Percentiles rank a stretch among this genome's conserved stretches.
Conservation (phyloP, 805 yeast genomes). For the Candida dendrica region DNA sequence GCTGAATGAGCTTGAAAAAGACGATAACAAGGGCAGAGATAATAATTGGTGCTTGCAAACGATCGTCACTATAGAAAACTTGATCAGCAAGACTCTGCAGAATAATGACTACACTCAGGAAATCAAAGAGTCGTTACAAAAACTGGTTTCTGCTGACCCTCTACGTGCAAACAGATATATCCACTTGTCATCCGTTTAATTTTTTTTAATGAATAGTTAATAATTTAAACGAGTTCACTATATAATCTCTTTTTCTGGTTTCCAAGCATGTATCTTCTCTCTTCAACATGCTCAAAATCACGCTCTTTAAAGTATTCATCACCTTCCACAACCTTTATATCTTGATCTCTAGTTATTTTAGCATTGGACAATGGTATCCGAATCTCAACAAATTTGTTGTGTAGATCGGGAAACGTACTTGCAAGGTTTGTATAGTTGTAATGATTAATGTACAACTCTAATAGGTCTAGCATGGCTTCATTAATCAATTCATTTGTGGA, state of each 20-base stretch:
- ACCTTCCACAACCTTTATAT: conserved; percentile 23
- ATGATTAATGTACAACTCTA: conserved; percentile 55
- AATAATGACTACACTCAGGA: conserved; percentile 20
- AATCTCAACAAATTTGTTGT: conserved; percentile 30
- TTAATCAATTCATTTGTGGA: conserved; percentile 23
- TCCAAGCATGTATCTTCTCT: conserved; percentile 46
- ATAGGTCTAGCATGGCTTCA: conserved; percentile 47
- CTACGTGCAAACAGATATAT: conserved; percentile 53
- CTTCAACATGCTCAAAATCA: conserved; percentile 29
- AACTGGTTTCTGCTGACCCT: conserved; percentile 53
- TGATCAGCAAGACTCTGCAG: conserved; percentile 15
- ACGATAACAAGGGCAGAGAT: conserved; percentile 49
- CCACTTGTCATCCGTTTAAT: conserved; percentile 22
- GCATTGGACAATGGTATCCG: conserved; percentile 39
- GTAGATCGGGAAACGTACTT: conserved; percentile 25
- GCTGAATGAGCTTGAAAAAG: conserved; percentile 65
- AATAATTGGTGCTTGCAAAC: conserved; percentile 74
- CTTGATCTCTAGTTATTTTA: conserved; percentile 20
- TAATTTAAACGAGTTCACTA: too few relatives aligned
- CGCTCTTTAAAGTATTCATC: conserved; percentile 38
- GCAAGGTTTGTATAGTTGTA: conserved; percentile 44
- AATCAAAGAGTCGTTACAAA: conserved; percentile 29
- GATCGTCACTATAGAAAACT: conserved; percentile 37
- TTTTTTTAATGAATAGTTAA: too few relatives aligned
- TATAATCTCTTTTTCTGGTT: conserved; percentile 40